These are phyloP conservation scores for Eugenia klotzschiana DNA, from an alignment of 441 rosid species.

Conservation along the genomic window DNA sequence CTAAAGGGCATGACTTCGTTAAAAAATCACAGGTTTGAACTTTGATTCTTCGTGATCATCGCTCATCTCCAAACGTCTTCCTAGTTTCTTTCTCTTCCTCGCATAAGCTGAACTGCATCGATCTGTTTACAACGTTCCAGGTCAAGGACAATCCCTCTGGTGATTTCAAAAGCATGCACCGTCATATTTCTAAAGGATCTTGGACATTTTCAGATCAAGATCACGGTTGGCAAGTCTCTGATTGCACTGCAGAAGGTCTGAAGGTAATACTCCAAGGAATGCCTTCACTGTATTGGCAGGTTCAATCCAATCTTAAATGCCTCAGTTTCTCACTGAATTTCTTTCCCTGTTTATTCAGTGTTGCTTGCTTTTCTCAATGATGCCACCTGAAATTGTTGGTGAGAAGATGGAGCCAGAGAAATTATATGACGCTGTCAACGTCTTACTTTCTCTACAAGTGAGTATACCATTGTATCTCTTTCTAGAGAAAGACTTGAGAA, in stretches of 20 bases:
- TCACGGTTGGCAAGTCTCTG: slow-evolving; percentile 49
- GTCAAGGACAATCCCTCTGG: slow-evolving; percentile 35
- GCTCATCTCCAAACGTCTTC: neutral
- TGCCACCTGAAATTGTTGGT: slow-evolving; percentile 57
- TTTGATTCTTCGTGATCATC: neutral
- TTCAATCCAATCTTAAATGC: neutral
- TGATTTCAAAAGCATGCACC: slow-evolving; percentile 7
- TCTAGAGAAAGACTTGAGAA: neutral
- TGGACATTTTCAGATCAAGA: slow-evolving; percentile 32
- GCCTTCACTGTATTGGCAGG: neutral
- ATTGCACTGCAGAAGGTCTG: slow-evolving; percentile 5
- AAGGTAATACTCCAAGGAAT: neutral
- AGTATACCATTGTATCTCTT: neutral
- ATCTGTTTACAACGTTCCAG: neutral
- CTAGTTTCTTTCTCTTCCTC: neutral
- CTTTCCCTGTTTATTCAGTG: slow-evolving; percentile 21
- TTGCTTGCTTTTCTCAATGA: slow-evolving; percentile 49
- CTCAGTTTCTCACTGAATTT: neutral
- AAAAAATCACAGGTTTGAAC: slow-evolving; percentile 3
- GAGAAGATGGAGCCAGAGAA: slow-evolving; percentile 35
- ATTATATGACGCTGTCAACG: slow-evolving; percentile 48
- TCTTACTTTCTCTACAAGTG: slow-evolving; percentile 54
- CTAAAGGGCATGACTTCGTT: slow-evolving; percentile 9
- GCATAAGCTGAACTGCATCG: neutral
- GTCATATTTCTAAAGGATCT: slow-evolving; percentile 11